phyloP scores from a whole-genome alignment of 1,139 yeast genomes.

The Saccharomyces hybrid region DNA sequence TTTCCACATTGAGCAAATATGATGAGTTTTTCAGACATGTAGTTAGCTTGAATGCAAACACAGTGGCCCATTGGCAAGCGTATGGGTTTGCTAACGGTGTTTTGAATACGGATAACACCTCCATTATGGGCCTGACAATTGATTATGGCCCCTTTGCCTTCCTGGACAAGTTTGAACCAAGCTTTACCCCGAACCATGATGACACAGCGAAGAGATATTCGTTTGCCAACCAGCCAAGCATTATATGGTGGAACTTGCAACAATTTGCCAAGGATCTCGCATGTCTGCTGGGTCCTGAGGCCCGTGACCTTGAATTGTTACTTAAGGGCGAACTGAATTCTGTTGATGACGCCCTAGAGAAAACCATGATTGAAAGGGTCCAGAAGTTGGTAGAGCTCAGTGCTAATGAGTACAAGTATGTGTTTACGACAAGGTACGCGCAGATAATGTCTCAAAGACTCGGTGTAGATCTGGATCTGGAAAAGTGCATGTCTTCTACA shows the following conservation, averaged over 20 bases:
- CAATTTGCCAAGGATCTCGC: constrained; percentile 80
- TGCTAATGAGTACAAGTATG: constrained; percentile 56
- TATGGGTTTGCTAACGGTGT: constrained; percentile 94
- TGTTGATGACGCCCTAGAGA: constrained; percentile 43
- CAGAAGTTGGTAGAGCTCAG: constrained; percentile 55
- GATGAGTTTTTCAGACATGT: constrained; percentile 66
- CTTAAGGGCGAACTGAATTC: constrained; percentile 31
- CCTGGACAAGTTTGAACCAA: constrained; percentile 74
- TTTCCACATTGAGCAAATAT: constrained; percentile 50
- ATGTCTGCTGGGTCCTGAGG: constrained; percentile 68
- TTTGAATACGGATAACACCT: constrained; percentile 87
- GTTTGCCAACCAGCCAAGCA: constrained; percentile 71
- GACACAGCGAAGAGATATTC: constrained; percentile 68
- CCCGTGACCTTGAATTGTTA: constrained; percentile 36
- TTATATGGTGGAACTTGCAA: constrained; percentile 90
- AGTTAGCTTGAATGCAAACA: constrained; percentile 60
- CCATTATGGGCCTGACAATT: constrained; percentile 74
- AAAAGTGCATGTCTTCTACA: constrained; percentile 10
- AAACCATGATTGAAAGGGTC: constrained; percentile 51
- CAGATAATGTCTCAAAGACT: constrained; percentile 56
- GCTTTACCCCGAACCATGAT: constrained; percentile 84
- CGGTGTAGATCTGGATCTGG: constrained; percentile 51
- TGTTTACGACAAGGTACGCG: constrained; percentile 54
- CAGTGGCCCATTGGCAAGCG: constrained; percentile 81
- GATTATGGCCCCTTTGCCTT: constrained; percentile 96